phyloP scores from a whole-genome alignment of 164 flowering plant species.

The Nymphaea thermarum region DNA sequence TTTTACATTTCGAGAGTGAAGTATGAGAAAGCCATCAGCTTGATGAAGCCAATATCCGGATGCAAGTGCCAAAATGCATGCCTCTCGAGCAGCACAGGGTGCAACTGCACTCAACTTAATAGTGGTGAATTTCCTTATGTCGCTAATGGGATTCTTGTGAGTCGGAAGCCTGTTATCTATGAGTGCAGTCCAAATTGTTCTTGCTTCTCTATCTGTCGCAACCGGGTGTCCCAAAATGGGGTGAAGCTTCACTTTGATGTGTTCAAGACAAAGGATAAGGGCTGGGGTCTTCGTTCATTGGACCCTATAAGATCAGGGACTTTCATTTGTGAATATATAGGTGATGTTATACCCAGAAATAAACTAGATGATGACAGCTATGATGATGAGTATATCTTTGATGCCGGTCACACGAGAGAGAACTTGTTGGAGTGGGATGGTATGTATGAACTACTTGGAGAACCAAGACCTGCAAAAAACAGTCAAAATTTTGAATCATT shows the following conservation, averaged over 20 bases:
- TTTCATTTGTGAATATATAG: slow-evolving; percentile 5
- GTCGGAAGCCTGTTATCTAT: background rate
- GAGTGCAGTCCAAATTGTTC: slow-evolving; percentile 5
- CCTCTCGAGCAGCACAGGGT: background rate
- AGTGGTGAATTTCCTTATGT: background rate
- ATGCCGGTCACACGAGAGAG: background rate
- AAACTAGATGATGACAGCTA: background rate
- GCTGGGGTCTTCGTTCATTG: slow-evolving; percentile 7
- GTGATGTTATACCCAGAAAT: background rate
- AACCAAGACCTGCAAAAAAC: background rate
- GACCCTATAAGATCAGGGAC: slow-evolving; percentile 4
- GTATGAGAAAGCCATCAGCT: background rate
- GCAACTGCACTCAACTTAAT: background rate
- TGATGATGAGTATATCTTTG: background rate
- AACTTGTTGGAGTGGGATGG: background rate
- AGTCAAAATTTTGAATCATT: background rate
- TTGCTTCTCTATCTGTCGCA: background rate
- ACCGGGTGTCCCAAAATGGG: slow-evolving; percentile 2
- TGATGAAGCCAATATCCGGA: background rate
- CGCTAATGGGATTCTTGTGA: slow-evolving; percentile 4
- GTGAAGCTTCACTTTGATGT: slow-evolving; percentile 2
- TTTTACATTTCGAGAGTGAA: background rate
- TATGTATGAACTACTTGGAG: slow-evolving; percentile 1
- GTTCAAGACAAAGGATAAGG: slow-evolving; percentile 3
- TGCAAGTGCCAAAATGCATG: background rate